phyloP scores from a whole-genome alignment of 176 grass and related monocot species.

The sorghum (Sorghum bicolor) region Sorghum_bicolor_NCBIv3 NC_012871.2:8664501-8665000 shows the following conservation, averaged over 20 bases:
- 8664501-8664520: not conserved
- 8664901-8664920: not conserved
- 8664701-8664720: not conserved
- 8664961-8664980: not conserved
- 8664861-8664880: not conserved
- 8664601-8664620: not conserved
- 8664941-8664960: conserved; percentile 27
- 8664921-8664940: not conserved
- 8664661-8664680: not conserved
- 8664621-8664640: not conserved
- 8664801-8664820: not conserved
- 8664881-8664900: not conserved
- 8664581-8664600: not conserved
- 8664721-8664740: not conserved
- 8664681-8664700: not conserved
- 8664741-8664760: not conserved
- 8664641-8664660: not conserved
- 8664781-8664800: not conserved
- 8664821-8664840: not conserved
- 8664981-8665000: not conserved
- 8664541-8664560: not conserved
- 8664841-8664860: not conserved
- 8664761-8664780: not conserved
- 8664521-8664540: not conserved
- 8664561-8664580: not conserved